Conservation (phyloP, 805 yeast genomes). For the Zygosaccharomyces gambellarensis region DNA sequence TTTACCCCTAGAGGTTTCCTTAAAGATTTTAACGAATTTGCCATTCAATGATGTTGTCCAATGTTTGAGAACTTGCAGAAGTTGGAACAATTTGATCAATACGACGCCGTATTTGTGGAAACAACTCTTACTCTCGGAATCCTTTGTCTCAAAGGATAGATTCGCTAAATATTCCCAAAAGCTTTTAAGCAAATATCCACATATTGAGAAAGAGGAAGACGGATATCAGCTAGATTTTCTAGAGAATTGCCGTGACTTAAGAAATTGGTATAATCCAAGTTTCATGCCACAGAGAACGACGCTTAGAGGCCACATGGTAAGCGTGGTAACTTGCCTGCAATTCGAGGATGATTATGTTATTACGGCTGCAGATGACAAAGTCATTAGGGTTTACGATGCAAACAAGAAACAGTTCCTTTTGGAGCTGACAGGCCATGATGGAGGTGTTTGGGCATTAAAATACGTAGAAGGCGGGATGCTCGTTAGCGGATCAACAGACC, state of each 20-base stretch:
- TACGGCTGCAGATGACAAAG: slow-evolving; percentile 86
- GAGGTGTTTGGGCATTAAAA: slow-evolving; percentile 98
- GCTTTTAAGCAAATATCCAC: slow-evolving; percentile 26
- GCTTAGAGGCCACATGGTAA: slow-evolving; percentile 63
- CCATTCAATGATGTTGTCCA: slow-evolving; percentile 59
- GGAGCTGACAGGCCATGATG: slow-evolving; percentile 81
- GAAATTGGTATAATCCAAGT: slow-evolving; percentile 76
- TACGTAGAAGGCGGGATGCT: slow-evolving; percentile 66
- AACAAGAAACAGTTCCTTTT: slow-evolving; percentile 59
- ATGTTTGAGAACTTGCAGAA: slow-evolving; percentile 58
- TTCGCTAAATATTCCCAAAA: slow-evolving; percentile 37
- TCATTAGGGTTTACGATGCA: slow-evolving; percentile 77
- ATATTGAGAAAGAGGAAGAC: slow-evolving; percentile 31
- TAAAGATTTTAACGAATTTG: slow-evolving; percentile 58
- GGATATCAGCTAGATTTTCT: slow-evolving; percentile 40
- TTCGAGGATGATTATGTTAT: slow-evolving; percentile 86
- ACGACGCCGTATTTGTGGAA: slow-evolving; percentile 67
- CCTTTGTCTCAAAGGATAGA: slow-evolving; percentile 46
- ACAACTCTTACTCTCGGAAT: slow-evolving; percentile 55
- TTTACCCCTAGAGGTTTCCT: slow-evolving; percentile 71
- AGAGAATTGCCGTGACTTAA: slow-evolving; percentile 51
- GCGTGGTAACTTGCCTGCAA: slow-evolving; percentile 92
- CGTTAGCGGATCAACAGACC: slow-evolving; percentile 91
- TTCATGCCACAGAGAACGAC: slow-evolving; percentile 65
- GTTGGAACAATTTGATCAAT: slow-evolving; percentile 66